Percentiles rank a stretch among this genome's conserved stretches.
Conservation (phyloP, 192 early-diverging fungal genomes). For the Funneliformis mosseae region DNA sequence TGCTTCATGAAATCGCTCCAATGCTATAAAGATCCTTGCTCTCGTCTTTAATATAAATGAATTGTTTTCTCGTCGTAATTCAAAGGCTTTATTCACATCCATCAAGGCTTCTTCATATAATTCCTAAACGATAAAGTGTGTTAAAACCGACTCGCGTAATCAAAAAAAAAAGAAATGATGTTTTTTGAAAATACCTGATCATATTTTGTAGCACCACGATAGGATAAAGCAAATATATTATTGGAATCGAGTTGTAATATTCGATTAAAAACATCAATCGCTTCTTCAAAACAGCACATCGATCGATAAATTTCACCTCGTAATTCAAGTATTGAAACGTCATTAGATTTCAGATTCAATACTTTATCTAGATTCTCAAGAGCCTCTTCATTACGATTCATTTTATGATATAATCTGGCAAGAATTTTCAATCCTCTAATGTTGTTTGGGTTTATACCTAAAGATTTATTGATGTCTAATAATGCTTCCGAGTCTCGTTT, state of each 20-base stretch:
- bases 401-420: background rate
- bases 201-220: slow-evolving; percentile 13
- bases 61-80: background rate
- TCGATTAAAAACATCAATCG: slow-evolving; percentile 13
- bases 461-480: background rate
- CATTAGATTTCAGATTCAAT: background rate
- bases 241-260: background rate
- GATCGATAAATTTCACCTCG: slow-evolving; percentile 9
- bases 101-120: background rate
- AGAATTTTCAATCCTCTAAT: background rate
- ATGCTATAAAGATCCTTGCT: background rate
- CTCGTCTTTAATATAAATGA: background rate
- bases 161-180: too few species aligned
- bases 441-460: background rate
- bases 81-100: background rate
- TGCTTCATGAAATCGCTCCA: background rate
- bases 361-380: background rate
- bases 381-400: slow-evolving; percentile 6
- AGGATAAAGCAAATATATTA: slow-evolving; percentile 11
- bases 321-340: background rate
- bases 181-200: background rate
- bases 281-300: background rate
- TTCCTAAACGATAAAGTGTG: background rate
- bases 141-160: too few species aligned
- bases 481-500: background rate